Conservation (phyloP, 1,139 yeast species). For the Lodderomyces metapsilosis region DNA sequence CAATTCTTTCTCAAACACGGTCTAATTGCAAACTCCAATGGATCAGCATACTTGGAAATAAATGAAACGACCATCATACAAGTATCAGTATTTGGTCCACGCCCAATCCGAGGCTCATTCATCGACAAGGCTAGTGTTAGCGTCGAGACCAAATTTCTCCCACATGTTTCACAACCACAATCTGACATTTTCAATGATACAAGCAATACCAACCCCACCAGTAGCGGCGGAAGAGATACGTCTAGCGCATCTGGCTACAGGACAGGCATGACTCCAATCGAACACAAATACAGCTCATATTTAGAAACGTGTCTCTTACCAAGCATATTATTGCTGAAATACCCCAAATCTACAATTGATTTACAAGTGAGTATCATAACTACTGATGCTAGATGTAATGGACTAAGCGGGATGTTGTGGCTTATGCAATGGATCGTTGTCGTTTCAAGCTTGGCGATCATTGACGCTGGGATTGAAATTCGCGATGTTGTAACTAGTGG, state of each 20-base stretch:
- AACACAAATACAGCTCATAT: slow-evolving; percentile 53
- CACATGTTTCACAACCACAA: slow-evolving; percentile 48
- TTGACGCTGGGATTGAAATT: slow-evolving; percentile 80
- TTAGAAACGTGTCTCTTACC: slow-evolving; percentile 60
- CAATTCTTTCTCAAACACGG: slow-evolving; percentile 57
- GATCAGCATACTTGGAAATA: slow-evolving; percentile 77
- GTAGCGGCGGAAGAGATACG: slow-evolving; percentile 7
- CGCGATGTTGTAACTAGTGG: slow-evolving; percentile 79
- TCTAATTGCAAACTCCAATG: slow-evolving; percentile 69
- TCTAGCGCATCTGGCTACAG: slow-evolving; percentile 18
- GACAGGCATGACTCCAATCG: slow-evolving; percentile 43
- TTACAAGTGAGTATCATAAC: slow-evolving; percentile 70
- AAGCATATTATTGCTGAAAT: slow-evolving; percentile 63
- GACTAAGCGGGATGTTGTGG: slow-evolving; percentile 37
- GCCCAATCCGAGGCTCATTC: slow-evolving; percentile 80
- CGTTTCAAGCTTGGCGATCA: slow-evolving; percentile 69
- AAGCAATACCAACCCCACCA: not conserved
- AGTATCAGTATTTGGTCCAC: slow-evolving; percentile 82
- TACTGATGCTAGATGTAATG: slow-evolving; percentile 12
- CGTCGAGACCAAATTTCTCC: slow-evolving; percentile 63
- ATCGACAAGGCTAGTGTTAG: slow-evolving; percentile 65
- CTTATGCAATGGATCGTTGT: slow-evolving; percentile 49
- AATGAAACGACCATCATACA: slow-evolving; percentile 56
- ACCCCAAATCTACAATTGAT: slow-evolving; percentile 88
- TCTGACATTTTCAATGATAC: slow-evolving; percentile 22